Conservation (phyloP, 257 asterid genomes). For the Capsicum chinense region DNA sequence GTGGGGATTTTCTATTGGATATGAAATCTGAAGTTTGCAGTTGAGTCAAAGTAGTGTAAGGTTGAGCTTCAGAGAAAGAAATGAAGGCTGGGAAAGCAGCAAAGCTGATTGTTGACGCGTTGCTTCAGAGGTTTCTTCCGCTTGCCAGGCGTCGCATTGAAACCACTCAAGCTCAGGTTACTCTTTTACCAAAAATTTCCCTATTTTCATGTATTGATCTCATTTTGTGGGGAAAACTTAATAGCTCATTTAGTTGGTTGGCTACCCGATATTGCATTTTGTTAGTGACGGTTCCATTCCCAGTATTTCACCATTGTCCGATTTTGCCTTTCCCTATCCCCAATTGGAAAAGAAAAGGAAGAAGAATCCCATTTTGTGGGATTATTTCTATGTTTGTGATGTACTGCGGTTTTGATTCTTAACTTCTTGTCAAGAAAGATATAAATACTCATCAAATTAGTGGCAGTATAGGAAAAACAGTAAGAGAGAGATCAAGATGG, state of each 20-base stretch:
- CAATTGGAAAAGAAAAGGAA: too few relatives aligned
- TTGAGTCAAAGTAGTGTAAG: conserved; percentile 30
- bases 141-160: conserved; percentile 97
- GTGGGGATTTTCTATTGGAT: conserved; percentile 15
- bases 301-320: too few relatives aligned
- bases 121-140: conserved; percentile 98
- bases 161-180: conserved; percentile 99
- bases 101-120: conserved; percentile 91
- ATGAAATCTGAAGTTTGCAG: conserved; percentile 46
- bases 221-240: background rate
- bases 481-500: background rate
- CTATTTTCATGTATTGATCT: background rate
- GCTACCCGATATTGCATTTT: too few relatives aligned
- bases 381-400: conserved; percentile 5
- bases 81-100: conserved; percentile 99
- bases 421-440: conserved; percentile 20
- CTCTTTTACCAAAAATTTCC: conserved; percentile 2
- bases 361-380: background rate
- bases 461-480: background rate
- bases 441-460: background rate
- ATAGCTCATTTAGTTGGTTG: too few relatives aligned
- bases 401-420: background rate
- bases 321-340: too few relatives aligned
- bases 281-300: too few relatives aligned
- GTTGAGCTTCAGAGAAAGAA: background rate